Evolutionary conservation across 2,329 filamentous ascomycete species (phyloP), one percentile per base, ranked within the genome.

Genomic region (Fusarium sp.): DNA sequence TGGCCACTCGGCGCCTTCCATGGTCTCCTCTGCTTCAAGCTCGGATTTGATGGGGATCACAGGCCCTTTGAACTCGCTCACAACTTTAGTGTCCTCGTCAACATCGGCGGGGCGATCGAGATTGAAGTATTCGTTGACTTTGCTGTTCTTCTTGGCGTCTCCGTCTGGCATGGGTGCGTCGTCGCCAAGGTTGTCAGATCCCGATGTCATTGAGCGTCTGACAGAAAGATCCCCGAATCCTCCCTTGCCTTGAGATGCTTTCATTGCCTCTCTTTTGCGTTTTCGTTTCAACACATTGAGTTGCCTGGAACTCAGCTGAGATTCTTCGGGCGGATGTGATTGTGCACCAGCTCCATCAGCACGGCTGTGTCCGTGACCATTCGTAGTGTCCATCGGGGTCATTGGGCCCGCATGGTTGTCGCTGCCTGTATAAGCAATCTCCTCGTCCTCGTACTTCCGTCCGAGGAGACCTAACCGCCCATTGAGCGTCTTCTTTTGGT

Each of bases 231-330:
- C 96, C 44, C 97, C 94, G 47, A 97, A 92, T 1, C 93, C 91
- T 54, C 93, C 91, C 78, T 98, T 98, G 70, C 92, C 95, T 59
- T 94, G 86, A 0, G 87, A 93, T 53, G 95, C 93, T 75, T 93
- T 91, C 78, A 96, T 93, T 6, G 94, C 91, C 73, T 97, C 93
- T 73, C 92, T 89, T 81, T 98, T 99, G 42, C 94, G 90, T 78
- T 98, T 98, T 42, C 96, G 89, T 80, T 98, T 98, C 12, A 99
- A 83, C 53, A 96, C 93, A 75, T 99, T 99, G 21, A 98, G 88
- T 76, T 99, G 96, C 41, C 96, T 89, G 64, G 96, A 95, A 82
- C 96, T 98, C 52, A 99, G 84, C 5, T 90, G 90, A 6, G 87
- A 81, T 74, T 93, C 92, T 67, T 93, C 92, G 4, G 84, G 72